These are phyloP conservation scores for Fusarium decemcellulare DNA, from an alignment of 2,329 filamentous ascomycete genomes.

Conservation along the genomic window DNA sequence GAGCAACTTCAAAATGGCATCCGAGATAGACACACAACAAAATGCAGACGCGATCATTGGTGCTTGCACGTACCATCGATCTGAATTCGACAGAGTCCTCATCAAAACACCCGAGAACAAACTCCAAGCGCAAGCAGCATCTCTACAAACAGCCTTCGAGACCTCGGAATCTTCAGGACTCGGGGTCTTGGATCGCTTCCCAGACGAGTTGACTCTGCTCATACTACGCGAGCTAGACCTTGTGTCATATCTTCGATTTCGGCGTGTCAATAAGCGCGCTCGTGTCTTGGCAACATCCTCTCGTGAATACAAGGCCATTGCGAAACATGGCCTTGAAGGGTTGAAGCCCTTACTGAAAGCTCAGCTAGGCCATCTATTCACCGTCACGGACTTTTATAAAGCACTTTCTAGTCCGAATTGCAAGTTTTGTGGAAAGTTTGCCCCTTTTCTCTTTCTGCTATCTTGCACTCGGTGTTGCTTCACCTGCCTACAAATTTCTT, in stretches of 20 bases:
- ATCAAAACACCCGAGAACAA: conserved; percentile 8
- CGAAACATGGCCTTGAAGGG: conserved; percentile 6
- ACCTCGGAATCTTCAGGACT: not conserved
- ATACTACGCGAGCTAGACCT: conserved; percentile 17
- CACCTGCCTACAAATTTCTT: conserved; percentile 21
- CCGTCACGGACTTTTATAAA: not conserved
- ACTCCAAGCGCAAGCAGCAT: conserved; percentile 11
- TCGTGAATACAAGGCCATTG: conserved; percentile 6
- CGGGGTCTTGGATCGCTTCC: conserved; percentile 1
- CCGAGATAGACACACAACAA: not conserved
- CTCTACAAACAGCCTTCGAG: not conserved
- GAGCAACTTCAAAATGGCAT: not conserved
- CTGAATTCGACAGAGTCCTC: conserved; percentile 19
- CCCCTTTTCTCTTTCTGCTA: conserved; percentile 13
- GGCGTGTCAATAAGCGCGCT: conserved; percentile 7
- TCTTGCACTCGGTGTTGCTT: conserved; percentile 24
- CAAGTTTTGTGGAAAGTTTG: conserved; percentile 16
- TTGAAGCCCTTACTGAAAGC: conserved; percentile 20
- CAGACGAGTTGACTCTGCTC: conserved; percentile 14
- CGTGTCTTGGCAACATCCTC: conserved; percentile 3
- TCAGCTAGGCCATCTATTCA: conserved; percentile 1
- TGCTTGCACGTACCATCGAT: conserved; percentile 22
- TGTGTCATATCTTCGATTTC: conserved; percentile 18
- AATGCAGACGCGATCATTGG: conserved; percentile 2
- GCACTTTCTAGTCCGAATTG: not conserved